Conservation (phyloP, 495 filamentous ascomycete genomes). For the Penicillium odoratum region DNA sequence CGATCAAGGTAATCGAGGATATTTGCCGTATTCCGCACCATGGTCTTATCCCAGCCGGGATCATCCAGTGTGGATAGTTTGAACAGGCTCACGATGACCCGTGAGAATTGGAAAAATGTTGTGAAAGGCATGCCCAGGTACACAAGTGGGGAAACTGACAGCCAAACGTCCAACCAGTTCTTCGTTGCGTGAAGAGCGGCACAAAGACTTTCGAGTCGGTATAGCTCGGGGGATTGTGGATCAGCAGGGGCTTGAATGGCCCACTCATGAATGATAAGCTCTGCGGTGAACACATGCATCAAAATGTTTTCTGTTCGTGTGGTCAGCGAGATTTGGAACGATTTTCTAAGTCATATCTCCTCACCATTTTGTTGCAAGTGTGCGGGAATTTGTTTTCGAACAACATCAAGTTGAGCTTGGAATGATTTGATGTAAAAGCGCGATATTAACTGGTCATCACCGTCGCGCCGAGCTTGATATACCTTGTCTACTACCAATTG, state of each 20-base stretch:
- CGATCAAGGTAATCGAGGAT: slow-evolving; percentile 27
- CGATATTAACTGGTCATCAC: slow-evolving; percentile 16
- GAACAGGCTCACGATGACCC: slow-evolving; percentile 41
- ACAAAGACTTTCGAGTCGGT: slow-evolving; percentile 36
- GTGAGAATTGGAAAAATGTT: slow-evolving; percentile 43
- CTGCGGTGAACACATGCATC: slow-evolving; percentile 37
- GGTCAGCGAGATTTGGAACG: slow-evolving; percentile 4
- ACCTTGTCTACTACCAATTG: slow-evolving; percentile 44
- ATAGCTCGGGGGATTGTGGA: slow-evolving; percentile 23
- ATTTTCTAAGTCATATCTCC: slow-evolving; percentile 1
- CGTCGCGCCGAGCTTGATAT: slow-evolving; percentile 24
- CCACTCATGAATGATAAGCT: slow-evolving; percentile 45
- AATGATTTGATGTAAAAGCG: slow-evolving; percentile 48
- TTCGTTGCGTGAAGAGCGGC: slow-evolving; percentile 39
- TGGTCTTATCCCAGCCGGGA: slow-evolving; percentile 35
- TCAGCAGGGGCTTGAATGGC: slow-evolving; percentile 27
- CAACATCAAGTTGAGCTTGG: slow-evolving; percentile 40
- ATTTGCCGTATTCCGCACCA: slow-evolving; percentile 32
- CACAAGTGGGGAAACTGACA: slow-evolving; percentile 28
- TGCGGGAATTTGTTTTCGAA: slow-evolving; percentile 34
- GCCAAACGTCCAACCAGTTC: slow-evolving; percentile 37
- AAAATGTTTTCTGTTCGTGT: slow-evolving; percentile 35
- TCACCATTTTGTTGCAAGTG: slow-evolving; percentile 41
- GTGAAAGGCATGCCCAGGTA: slow-evolving; percentile 38
- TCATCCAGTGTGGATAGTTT: slow-evolving; percentile 41